Base-by-base conservation (phyloP, 2,329 filamentous ascomycete genomes). In the Cercospora zeae-maydis region DNA sequence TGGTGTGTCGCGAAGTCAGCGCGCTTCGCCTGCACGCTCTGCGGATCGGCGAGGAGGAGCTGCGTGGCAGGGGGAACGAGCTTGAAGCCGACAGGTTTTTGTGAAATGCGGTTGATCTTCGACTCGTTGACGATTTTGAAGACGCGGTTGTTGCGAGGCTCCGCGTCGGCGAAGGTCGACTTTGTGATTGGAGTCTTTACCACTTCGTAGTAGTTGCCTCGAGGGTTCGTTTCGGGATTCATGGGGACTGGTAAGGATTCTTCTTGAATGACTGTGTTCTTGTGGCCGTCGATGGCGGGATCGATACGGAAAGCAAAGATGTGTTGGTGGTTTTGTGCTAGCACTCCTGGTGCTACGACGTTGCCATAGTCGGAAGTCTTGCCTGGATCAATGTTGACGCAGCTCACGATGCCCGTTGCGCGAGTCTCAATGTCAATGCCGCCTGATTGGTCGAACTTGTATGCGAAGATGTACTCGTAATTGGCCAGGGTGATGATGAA, bases 271-370 rank as follows among this genome's bases (percentile, higher is more conserved):
- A 75, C 75, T 61, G 83, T 83, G 65, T 86, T 88, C 2, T 78
- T 70, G 69, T 82, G 77, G 21, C 81, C 77, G 66, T 88, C 86
- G 39, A 89, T 81, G 8, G 84, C 84, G 0, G 87, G 86, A 67
- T 91, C 87, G 54, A 90, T 83, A 1, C 88, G 81, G 45, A 86
- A 75, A 24, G 80, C 82, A 72, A 91, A 90, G 47, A 90, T 80
- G 75, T 91, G 88, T 72, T 91, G 88, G 67, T 91, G 88, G 73
- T 89, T 86, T 64, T 86, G 86, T 0, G 88, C 88, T 1, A 90
- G 76, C 0, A 87, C 84, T 0, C 88, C 88, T 0, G 85, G 83
- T 0, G 81, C 80, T 1, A 90, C 87, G 2, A 88, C 82, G 59
- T 85, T 90, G 56, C 81, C 81, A 1, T 79, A 71, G 10, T 65